A percentile compares a stretch with the other conserved stretches of the same genome.
phyloP scores from a whole-genome alignment of 2,329 filamentous ascomycete genomes.

The Fusarium pseudocircinatum region DNA sequence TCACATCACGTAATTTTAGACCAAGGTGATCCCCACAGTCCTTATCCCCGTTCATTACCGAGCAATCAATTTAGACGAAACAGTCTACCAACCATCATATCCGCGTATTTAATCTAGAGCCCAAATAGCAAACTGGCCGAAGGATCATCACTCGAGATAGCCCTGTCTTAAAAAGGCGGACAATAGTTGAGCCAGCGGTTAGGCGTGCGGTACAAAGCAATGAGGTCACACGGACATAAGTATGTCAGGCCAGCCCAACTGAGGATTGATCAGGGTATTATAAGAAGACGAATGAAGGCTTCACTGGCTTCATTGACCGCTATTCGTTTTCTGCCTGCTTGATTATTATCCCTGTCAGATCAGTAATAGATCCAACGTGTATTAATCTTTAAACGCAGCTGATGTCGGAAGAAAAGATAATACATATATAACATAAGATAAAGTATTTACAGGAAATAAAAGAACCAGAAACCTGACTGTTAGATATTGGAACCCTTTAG shows the following conservation, averaged over 20 bases:
- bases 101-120: not conserved
- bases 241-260: accelerated
- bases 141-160: accelerated
- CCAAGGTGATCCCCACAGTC: not conserved
- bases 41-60: not conserved
- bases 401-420: accelerated
- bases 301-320: accelerated
- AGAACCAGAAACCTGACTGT: accelerated
- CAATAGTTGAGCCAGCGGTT: no score
- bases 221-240: accelerated
- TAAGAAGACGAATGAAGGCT: not conserved
- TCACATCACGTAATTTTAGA: not conserved
- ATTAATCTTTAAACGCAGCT: not conserved
- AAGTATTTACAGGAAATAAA: accelerated
- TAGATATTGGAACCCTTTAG: not conserved
- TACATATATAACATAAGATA: accelerated
- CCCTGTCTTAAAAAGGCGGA: accelerated
- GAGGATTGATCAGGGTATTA: accelerated
- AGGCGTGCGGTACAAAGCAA: accelerated
- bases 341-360: accelerated
- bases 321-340: no score
- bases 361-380: accelerated
- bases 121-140: accelerated
- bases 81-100: not conserved
- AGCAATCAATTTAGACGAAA: not conserved